Conservation (phyloP, 441 rosid species). For the Breynia disticha region DNA sequence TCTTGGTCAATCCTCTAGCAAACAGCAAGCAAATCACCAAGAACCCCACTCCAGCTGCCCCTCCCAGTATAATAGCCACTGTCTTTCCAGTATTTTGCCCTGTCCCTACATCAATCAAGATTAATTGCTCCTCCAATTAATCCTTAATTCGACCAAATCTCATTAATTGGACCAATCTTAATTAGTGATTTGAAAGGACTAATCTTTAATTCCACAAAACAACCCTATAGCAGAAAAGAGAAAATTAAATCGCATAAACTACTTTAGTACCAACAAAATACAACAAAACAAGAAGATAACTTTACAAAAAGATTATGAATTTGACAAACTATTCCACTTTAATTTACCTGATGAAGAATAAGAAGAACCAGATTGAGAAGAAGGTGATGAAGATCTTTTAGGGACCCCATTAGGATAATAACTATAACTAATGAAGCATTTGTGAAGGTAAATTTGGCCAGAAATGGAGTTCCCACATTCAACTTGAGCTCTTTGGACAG, state of each 20-base stretch:
- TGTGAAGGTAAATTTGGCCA: constrained; percentile 82
- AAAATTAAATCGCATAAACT: too few species aligned
- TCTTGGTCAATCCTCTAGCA: constrained; percentile 69
- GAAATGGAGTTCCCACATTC: constrained; percentile 87
- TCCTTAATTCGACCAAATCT: not conserved
- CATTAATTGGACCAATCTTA: too few species aligned
- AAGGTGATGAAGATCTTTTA: constrained; percentile 47
- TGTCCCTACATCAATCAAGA: constrained; percentile 31
- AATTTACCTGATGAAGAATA: constrained; percentile 66
- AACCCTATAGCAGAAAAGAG: too few species aligned
- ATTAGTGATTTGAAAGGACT: too few species aligned
- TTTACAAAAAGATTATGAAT: too few species aligned
- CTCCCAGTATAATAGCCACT: constrained; percentile 95
- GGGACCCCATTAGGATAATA: constrained; percentile 91
- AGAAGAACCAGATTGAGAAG: constrained; percentile 36
- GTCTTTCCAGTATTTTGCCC: constrained; percentile 73
- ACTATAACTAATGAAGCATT: constrained; percentile 76
- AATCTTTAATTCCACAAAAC: too few species aligned
- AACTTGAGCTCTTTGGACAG: constrained; percentile 81
- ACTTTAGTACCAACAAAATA: too few species aligned
- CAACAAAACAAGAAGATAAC: not conserved
- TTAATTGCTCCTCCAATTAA: not conserved
- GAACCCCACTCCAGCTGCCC: constrained; percentile 87
- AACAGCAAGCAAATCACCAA: constrained; percentile 71
- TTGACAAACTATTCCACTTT: constrained; percentile 3